A percentile compares a stretch with the other conserved stretches of the same genome.
phyloP scores from a whole-genome alignment of 139 green algal genomes.

The Ulvella scutata region DNA sequence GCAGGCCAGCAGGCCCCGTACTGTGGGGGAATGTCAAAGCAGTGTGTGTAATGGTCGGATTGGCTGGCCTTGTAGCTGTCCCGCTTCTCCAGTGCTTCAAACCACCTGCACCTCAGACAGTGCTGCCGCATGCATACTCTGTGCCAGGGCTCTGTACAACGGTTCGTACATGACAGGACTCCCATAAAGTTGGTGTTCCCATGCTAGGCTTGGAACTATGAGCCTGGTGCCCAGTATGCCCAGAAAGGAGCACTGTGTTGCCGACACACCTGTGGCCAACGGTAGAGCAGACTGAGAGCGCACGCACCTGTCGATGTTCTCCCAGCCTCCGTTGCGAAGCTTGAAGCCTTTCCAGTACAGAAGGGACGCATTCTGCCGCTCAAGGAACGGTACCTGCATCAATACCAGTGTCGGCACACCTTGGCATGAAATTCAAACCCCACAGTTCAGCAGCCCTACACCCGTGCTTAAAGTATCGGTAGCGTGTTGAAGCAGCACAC shows the following conservation, averaged over 20 bases:
- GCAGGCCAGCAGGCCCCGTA: conserved; percentile 2
- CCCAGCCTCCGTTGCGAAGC: conserved; percentile 9
- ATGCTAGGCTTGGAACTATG: no score
- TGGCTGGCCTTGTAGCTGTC: conserved; percentile 60
- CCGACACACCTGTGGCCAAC: no score
- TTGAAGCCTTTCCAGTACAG: conserved; percentile 36
- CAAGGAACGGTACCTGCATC: conserved; percentile 30
- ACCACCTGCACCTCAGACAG: conserved; percentile 57
- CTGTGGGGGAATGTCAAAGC: conserved; percentile 87
- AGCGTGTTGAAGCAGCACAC: no score
- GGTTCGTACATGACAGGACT: no score
- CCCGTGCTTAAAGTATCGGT: no score
- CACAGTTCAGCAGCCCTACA: no score
- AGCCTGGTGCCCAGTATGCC: conserved; percentile 95
- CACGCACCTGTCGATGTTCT: conserved; percentile 11
- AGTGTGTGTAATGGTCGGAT: conserved; percentile 83
- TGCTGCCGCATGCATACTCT: no score
- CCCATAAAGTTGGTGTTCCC: no score
- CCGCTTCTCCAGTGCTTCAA: conserved; percentile 79
- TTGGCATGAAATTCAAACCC: no score
- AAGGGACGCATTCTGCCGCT: conserved; percentile 21
- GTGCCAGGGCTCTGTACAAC: no score
- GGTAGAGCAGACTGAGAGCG: no score
- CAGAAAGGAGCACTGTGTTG: conserved; percentile 59
- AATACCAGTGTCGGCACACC: no score